Evolutionary conservation across 2,329 filamentous ascomycete genomes (phyloP).

Genomic region (Colletotrichum horii): DNA sequence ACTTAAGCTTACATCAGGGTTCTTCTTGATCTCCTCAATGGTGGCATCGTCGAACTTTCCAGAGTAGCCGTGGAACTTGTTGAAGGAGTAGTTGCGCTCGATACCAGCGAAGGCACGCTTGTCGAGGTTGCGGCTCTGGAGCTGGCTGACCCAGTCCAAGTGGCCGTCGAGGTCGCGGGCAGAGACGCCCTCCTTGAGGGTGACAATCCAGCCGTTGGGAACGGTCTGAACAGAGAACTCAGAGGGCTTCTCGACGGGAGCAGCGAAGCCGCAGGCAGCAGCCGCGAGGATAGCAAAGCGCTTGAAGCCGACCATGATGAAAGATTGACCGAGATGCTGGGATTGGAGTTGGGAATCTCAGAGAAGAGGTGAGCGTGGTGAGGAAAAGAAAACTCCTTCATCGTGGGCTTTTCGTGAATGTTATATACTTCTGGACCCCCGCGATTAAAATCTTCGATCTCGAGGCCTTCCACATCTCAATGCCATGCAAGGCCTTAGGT

Average conservation of each 20-base stretch:
- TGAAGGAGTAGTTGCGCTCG: constrained; percentile 25
- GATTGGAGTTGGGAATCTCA: not conserved
- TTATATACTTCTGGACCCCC: not conserved
- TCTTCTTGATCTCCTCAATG: constrained; percentile 42
- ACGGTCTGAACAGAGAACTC: constrained; percentile 26
- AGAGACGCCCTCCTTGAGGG: constrained; percentile 41
- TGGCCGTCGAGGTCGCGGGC: constrained; percentile 31
- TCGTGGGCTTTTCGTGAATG: not conserved
- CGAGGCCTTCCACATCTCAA: not conserved
- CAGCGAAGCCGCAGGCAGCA: constrained; percentile 16
- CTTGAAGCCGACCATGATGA: constrained; percentile 22
- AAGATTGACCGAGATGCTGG: not conserved
- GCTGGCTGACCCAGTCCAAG: constrained; percentile 27
- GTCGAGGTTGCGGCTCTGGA: constrained; percentile 36
- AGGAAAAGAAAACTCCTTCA: not conserved
- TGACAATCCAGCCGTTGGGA: constrained; percentile 50
- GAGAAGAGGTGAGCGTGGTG: not conserved
- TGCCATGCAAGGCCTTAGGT: not conserved
- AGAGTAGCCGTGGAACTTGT: constrained; percentile 46
- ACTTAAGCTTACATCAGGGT: constrained; percentile 40
- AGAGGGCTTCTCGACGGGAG: not conserved
- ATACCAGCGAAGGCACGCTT: constrained; percentile 29
- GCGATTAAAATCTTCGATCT: not conserved
- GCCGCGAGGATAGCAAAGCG: constrained; percentile 20
- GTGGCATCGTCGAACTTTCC: constrained; percentile 47